Percentiles rank a stretch among this genome's conserved stretches.
Evolutionary conservation across 2,329 filamentous ascomycete genomes (phyloP).

Genomic region (Alternaria sp.): DNA sequence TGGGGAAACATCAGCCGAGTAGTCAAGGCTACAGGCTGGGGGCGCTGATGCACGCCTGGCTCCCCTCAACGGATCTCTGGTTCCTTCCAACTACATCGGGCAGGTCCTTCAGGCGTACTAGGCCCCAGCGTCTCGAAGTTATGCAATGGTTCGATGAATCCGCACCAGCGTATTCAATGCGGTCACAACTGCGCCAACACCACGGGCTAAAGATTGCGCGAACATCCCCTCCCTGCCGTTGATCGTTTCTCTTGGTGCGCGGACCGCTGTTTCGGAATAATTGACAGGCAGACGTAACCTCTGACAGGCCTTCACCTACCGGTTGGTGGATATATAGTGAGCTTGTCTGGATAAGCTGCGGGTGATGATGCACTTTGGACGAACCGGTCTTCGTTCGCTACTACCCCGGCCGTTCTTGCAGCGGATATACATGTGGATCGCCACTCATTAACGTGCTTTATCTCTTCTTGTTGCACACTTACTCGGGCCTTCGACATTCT

Average conservation of each 20-base stretch:
- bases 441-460: slow-evolving; percentile 12
- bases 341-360: slow-evolving; percentile 15
- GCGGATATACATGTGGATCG: slow-evolving; percentile 13
- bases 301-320: slow-evolving; percentile 3
- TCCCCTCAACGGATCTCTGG: slow-evolving; percentile 20
- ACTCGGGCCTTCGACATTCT: background rate
- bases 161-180: slow-evolving; percentile 13
- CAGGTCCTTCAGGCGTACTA: slow-evolving; percentile 1
- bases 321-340: slow-evolving; percentile 27
- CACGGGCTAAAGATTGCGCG: slow-evolving; percentile 22
- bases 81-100: slow-evolving; percentile 23
- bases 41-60: background rate
- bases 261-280: slow-evolving; percentile 33
- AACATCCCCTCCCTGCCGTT: slow-evolving; percentile 39
- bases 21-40: background rate
- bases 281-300: slow-evolving; percentile 13
- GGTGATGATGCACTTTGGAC: slow-evolving; percentile 7
- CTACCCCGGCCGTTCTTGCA: slow-evolving; percentile 18
- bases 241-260: slow-evolving; percentile 33
- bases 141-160: slow-evolving; percentile 27
- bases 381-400: slow-evolving; percentile 21
- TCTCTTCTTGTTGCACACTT: slow-evolving; percentile 14
- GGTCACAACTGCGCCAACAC: slow-evolving; percentile 5
- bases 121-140: slow-evolving; percentile 24
- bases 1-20: slow-evolving; percentile 7